Evolutionary conservation across 257 asterid species (phyloP), one percentile per base, ranked within the genome.

Genomic region (Osmanthus fragrans): DNA sequence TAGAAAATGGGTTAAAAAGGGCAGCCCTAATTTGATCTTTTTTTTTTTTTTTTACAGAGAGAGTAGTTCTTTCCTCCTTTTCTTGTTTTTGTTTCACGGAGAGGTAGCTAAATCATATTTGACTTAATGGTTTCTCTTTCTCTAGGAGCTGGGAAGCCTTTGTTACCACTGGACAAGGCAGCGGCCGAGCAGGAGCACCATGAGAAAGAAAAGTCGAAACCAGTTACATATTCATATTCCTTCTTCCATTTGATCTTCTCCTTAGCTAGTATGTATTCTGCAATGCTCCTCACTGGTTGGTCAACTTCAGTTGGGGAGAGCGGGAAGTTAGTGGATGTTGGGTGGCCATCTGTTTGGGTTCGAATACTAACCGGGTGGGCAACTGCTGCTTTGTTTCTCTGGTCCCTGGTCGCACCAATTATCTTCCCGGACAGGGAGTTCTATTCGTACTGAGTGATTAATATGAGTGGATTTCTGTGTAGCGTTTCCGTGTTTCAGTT

Each of bases 291-390:
- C 9, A 93, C 97, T 0, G 98, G 98, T 7, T 93, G 97, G 98
- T 93, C 98, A 3, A 89, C 98, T 3, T 93, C 98, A 0, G 94
- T 92, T 15, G 98, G 98, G 23, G 98, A 89, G 87, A 93, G 98
- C 11, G 92, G 98, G 81, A 93, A 89, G 66, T 80, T 93, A 90
- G 98, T 93, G 32, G 98, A 93, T 37, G 97, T 93, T 1, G 98
- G 98, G 39, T 93, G 98, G 98, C 86, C 98, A n/a, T 93, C 98
- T 2, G 98, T 92, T 71, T 93, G 98, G 97, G 98, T 93, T 51
- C 89, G 98, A 65, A 88, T 93, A 1, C 33, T 89, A 7, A 93
- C 98, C 3, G 66, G 97, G 7, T 93, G 98, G 97, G 96, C 92
- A 33, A 92, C 96, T 37, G 97, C 97, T 45, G 91, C 85, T 51